Base-by-base conservation (phyloP, 2,329 filamentous ascomycete species). In the Arthroderma sp. region DNA sequence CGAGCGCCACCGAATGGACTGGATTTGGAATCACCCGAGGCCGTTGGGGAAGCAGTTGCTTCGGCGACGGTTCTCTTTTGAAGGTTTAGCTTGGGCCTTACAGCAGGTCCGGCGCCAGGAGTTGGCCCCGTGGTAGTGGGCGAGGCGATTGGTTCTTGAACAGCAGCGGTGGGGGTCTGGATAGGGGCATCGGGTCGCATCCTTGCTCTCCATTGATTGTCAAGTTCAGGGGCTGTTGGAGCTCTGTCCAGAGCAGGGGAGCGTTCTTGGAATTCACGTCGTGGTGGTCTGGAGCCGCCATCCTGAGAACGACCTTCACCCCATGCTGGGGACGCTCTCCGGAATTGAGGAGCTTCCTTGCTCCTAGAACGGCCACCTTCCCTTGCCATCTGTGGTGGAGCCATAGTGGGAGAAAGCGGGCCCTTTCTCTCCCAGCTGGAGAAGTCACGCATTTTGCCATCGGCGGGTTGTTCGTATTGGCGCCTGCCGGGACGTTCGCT, bases 341-440 rank as follows among this genome's bases (percentile, higher is more conserved):
- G 73, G 66, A 78, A 75, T 56, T 73, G 54, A 40, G 76, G 69
- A 48, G 75, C 77, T 45, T 85, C 78, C 49, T 72, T 74, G 60
- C 69, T 76, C 50, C 70, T 66, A 48, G 73, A 68, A 50, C 79
- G 72, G 8, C 32, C 32, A 53, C 78, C 77, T 49, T 77, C 63
- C 43, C 59, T 54, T 15, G 56, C 53, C 36, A 62, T 55, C 10
- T 62, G 62, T 31, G 66, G 63, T 29, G 68, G 61, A 27, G 74
- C 42, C 71, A 71, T 53, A 68, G 72, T 65, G 22, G 89, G 85
- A 36, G 89, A 85, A 45, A 96, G 73, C 33, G 91, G 91, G 8
- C 91, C 91, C 61, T 85, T 91, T 56, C 91, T 84, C 67, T 95
- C 89, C 91, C 91, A 98, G 65, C 86, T 93, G 54, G 78, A 75